phyloP scores from a whole-genome alignment of 139 green algal species.

The Trebouxia sp. region DNA sequence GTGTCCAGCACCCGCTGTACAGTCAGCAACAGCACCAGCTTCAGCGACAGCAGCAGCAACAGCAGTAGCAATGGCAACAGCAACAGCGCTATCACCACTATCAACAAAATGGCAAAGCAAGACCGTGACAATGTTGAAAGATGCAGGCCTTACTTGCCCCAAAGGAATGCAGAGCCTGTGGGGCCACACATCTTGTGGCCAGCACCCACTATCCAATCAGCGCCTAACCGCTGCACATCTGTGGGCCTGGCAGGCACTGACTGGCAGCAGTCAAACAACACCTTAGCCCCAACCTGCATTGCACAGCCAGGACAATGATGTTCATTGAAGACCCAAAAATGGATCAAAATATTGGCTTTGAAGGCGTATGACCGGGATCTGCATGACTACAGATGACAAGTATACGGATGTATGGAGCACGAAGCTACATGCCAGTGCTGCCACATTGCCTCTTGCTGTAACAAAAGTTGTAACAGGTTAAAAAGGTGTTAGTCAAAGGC shows the following conservation, averaged over 20 bases:
- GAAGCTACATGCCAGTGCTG: slow-evolving; percentile 4
- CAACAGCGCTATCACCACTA: neutral
- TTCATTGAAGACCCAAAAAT: too few relatives aligned
- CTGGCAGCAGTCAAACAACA: slow-evolving; percentile 98
- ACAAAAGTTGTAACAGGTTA: too few relatives aligned
- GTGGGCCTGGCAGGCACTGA: slow-evolving; percentile 94
- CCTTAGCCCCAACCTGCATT: slow-evolving; percentile 69
- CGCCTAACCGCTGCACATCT: slow-evolving; percentile 86
- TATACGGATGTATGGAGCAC: neutral
- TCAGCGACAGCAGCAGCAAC: neutral
- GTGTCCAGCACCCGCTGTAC: slow-evolving; percentile 91
- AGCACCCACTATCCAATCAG: slow-evolving; percentile 95
- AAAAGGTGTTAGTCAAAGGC: too few relatives aligned
- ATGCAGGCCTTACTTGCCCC: slow-evolving; percentile 64
- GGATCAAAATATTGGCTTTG: too few relatives aligned
- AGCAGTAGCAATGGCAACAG: neutral
- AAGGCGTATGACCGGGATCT: too few relatives aligned
- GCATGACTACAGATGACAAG: too few relatives aligned
- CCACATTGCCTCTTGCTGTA: too few relatives aligned
- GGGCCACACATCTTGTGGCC: slow-evolving; percentile 97
- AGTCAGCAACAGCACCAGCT: slow-evolving; percentile 72
- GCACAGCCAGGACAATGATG: too few relatives aligned
- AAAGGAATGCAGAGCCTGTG: slow-evolving; percentile 98
- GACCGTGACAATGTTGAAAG: neutral
- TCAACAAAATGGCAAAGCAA: neutral